Conservation (phyloP, 805 yeast genomes). For the Zygoascus tannicola region DNA sequence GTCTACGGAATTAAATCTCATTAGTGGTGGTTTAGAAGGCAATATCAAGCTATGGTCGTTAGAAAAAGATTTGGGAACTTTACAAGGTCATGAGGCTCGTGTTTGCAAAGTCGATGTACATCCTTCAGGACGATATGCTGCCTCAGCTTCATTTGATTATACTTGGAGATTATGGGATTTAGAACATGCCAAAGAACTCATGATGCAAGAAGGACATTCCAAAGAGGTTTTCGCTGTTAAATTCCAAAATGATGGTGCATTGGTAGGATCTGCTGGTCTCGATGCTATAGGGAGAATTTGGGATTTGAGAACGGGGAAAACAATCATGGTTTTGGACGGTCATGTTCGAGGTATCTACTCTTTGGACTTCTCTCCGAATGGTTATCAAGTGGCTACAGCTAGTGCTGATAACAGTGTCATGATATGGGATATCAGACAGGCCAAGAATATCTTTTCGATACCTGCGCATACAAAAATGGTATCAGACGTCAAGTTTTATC, state of each 20-base stretch:
- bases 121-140: conserved; percentile 48
- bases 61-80: conserved; percentile 15
- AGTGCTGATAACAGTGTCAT: conserved; percentile 73
- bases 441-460: conserved; percentile 37
- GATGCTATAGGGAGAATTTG: conserved; percentile 69
- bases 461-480: conserved; percentile 71
- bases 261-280: conserved; percentile 66
- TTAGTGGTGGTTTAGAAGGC: conserved; percentile 42
- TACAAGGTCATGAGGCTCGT: conserved; percentile 44
- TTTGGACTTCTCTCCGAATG: conserved; percentile 67
- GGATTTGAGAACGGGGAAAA: conserved; percentile 77
- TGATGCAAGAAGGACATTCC: conserved; percentile 79
- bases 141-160: conserved; percentile 69
- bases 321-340: conserved; percentile 48
- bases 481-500: conserved; percentile 51
- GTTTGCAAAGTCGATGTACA: conserved; percentile 56
- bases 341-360: conserved; percentile 67
- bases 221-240: conserved; percentile 55
- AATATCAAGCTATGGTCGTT: conserved; percentile 30
- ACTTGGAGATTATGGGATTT: conserved; percentile 90
- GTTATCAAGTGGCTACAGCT: conserved; percentile 69
- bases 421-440: conserved; percentile 76
- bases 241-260: conserved; percentile 66
- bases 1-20: conserved; percentile 20
- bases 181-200: conserved; percentile 38